phyloP scores from a whole-genome alignment of 2,329 filamentous ascomycete genomes.

The Fusarium staphyleae region DNA sequence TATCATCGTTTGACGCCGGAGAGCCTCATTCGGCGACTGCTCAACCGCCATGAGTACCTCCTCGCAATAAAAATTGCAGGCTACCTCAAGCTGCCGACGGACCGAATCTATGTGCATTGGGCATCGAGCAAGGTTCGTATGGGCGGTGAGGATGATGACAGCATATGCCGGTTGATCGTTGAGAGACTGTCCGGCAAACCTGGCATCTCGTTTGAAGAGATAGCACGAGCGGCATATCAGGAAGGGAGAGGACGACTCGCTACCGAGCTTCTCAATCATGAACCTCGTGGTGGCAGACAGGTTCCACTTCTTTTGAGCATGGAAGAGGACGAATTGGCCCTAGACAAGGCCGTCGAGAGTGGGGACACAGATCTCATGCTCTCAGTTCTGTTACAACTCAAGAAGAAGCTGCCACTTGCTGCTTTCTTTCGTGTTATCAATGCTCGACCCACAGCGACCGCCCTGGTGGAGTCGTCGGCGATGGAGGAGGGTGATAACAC shows the following conservation, averaged over 20 bases:
- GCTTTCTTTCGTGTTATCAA: slow-evolving; percentile 94
- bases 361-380: slow-evolving; percentile 94
- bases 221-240: slow-evolving; percentile 91
- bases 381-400: slow-evolving; percentile 85
- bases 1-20: slow-evolving; percentile 91
- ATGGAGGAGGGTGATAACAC: slow-evolving; percentile 73
- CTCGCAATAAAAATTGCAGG: slow-evolving; percentile 87
- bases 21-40: slow-evolving; percentile 81
- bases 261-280: slow-evolving; percentile 89
- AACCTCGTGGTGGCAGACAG: slow-evolving; percentile 93
- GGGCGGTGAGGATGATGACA: slow-evolving; percentile 85
- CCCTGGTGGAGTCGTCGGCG: slow-evolving; percentile 87
- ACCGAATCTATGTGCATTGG: slow-evolving; percentile 96
- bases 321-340: slow-evolving; percentile 92
- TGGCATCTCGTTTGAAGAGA: slow-evolving; percentile 94
- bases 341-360: slow-evolving; percentile 96
- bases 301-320: slow-evolving; percentile 92
- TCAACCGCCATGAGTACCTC: slow-evolving; percentile 90
- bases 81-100: slow-evolving; percentile 84
- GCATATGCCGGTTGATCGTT: slow-evolving; percentile 85
- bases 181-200: slow-evolving; percentile 85
- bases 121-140: slow-evolving; percentile 91
- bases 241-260: slow-evolving; percentile 90
- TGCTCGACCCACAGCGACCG: slow-evolving; percentile 81
- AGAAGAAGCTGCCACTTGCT: slow-evolving; percentile 87